Evolutionary conservation across 2,329 filamentous ascomycete species (phyloP).

Genomic region (Penicillium capsulatum): DNA sequence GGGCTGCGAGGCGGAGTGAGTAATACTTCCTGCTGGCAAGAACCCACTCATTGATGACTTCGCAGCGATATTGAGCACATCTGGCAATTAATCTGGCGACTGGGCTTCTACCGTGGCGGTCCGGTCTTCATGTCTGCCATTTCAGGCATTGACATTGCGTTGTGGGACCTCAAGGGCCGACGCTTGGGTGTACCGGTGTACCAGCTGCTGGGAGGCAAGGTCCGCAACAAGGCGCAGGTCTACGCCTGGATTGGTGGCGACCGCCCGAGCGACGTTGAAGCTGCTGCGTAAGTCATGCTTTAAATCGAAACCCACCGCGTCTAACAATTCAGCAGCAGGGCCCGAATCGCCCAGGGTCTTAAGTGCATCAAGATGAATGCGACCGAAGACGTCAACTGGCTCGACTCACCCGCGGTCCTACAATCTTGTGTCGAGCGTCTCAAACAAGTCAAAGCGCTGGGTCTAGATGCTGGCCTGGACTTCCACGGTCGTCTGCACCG

Average conservation of each 20-base stretch:
- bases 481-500: constrained; percentile 75
- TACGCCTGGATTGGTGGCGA: constrained; percentile 79
- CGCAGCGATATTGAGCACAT: constrained; percentile 72
- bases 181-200: constrained; percentile 65
- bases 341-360: constrained; percentile 40
- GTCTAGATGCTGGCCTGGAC: constrained; percentile 71
- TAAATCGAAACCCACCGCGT: not conserved
- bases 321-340: constrained; percentile 35
- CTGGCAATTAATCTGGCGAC: constrained; percentile 69
- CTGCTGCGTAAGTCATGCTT: constrained; percentile 42
- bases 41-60: no score
- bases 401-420: constrained; percentile 65
- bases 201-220: constrained; percentile 68
- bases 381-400: constrained; percentile 70
- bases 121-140: constrained; percentile 77
- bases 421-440: constrained; percentile 63
- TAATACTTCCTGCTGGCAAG: not conserved
- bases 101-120: constrained; percentile 71
- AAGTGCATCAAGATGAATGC: constrained; percentile 71
- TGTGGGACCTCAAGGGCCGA: constrained; percentile 74
- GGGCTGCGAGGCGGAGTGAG: constrained; percentile 67
- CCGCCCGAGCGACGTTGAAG: constrained; percentile 62
- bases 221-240: constrained; percentile 65
- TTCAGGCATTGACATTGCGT: constrained; percentile 71
- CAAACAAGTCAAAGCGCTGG: constrained; percentile 63